These are phyloP conservation scores for Linum lewisii DNA, from an alignment of 345 rosid genomes.

Conservation along the genomic window DNA sequence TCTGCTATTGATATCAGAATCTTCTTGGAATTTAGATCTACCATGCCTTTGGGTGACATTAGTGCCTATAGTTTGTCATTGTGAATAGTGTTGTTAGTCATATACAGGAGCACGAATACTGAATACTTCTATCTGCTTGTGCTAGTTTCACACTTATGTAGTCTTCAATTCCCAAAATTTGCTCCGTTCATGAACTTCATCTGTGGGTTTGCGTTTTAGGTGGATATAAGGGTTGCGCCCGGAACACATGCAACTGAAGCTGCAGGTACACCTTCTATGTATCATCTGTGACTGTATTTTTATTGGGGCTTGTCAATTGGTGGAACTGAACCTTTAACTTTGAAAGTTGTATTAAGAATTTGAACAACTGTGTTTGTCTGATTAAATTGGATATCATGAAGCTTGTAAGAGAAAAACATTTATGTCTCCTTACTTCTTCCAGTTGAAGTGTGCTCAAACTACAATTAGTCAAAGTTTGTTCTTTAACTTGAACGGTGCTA, in stretches of 20 bases:
- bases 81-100: too few relatives aligned
- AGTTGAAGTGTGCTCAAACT: too few relatives aligned
- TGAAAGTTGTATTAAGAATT: too few relatives aligned
- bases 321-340: neutral
- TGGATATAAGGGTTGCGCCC: slow-evolving; percentile 86
- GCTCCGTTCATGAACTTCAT: slow-evolving; percentile 1
- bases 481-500: neutral
- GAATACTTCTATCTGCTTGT: too few relatives aligned
- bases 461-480: neutral
- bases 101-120: too few relatives aligned
- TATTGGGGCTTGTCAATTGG: neutral
- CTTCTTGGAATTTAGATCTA: neutral
- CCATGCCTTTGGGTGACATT: neutral
- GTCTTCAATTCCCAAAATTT: too few relatives aligned
- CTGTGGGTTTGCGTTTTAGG: slow-evolving; percentile 28
- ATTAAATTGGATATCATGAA: too few relatives aligned
- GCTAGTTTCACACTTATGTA: too few relatives aligned
- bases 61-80: neutral
- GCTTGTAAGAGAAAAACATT: too few relatives aligned
- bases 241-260: slow-evolving; percentile 94
- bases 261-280: slow-evolving; percentile 44
- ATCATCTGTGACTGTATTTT: neutral
- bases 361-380: too few relatives aligned
- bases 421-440: too few relatives aligned
- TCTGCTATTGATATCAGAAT: neutral